Base-by-base conservation (phyloP, 2,329 filamentous ascomycete genomes). In the Raffaelea deltoideospora region DNA sequence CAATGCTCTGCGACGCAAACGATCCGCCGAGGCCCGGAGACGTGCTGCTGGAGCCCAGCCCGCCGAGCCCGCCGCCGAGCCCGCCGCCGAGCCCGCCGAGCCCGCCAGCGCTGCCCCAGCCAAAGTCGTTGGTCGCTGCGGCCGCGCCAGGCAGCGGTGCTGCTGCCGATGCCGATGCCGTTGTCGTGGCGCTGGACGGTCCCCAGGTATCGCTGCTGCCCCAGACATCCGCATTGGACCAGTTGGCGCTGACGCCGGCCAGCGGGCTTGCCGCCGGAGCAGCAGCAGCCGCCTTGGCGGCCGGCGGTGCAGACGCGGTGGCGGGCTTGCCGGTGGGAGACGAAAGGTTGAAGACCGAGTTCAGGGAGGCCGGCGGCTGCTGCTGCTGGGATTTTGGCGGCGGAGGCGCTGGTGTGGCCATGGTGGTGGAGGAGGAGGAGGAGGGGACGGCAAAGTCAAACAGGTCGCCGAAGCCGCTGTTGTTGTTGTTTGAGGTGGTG, bases 191-290 rank as follows among this genome's bases (percentile, higher is more conserved):
- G 10, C 76, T 75, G 0, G 73, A 60, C 4, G 71, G 68, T 41
- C 68, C 71, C 90, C 90, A 98, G 3, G 83, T 87, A 55, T 88
- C 84, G 40, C 71, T 71, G 32, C 85, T 71, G 32, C 85, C 86
- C 85, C 86, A 95, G 0, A 87, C 78, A 50, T 93, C 84, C 40
- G 80, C 60, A 37, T 60, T 59, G 2, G 60, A 63, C 40, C 45
- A 43, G 35, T 57, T 53, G 11, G 56, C 55, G 38, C 55, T 58
- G n/a, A 55, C 47, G 10, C 54, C 60, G 42, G 44, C 57, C 43
- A 50, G 53, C 41, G 46, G 56, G 38, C 44, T 56, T 35, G 38
- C 34, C 42, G 45, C 55, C 35, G 45, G 53, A 36, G 58, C 48
- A 3, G 66, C 52, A 19, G 63, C 52, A 7, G 64, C 52, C 2